Evolutionary conservation across 352 stramenopile species (phyloP).

Genomic region (Phytopythium aichiense): DNA sequence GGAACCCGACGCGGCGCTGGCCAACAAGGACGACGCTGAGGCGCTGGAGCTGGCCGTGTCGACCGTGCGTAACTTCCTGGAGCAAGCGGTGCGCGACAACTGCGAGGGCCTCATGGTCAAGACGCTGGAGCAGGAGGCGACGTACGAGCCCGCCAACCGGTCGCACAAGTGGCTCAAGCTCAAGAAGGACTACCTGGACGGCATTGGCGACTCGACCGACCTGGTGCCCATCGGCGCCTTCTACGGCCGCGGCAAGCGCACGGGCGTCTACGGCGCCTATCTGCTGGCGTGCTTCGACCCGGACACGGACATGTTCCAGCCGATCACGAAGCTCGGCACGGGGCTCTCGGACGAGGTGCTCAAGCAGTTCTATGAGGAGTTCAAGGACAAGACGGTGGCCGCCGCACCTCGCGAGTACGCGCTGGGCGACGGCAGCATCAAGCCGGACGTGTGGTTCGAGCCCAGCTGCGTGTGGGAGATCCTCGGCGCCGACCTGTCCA

Average conservation of each 20-base stretch:
- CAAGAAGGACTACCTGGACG: slow-evolving; percentile 99
- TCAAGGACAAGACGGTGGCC: slow-evolving; percentile 79
- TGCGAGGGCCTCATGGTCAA: slow-evolving; percentile 99
- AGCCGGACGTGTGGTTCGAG: slow-evolving; percentile 96
- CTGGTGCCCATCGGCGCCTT: slow-evolving; percentile 99
- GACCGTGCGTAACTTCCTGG: slow-evolving; percentile 92
- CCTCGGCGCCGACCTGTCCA: slow-evolving; percentile 97
- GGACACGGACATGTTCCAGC: slow-evolving; percentile 97
- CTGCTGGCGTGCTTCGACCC: slow-evolving; percentile 98
- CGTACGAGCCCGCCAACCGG: slow-evolving; percentile 96
- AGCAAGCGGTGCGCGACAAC: slow-evolving; percentile 91
- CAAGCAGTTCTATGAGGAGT: slow-evolving; percentile 85
- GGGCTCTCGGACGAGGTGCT: slow-evolving; percentile 98
- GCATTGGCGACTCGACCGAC: slow-evolving; percentile 97
- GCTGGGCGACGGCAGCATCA: slow-evolving; percentile 78
- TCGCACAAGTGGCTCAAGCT: slow-evolving; percentile 99
- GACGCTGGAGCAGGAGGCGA: slow-evolving; percentile 95
- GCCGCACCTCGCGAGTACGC: slow-evolving; percentile 91
- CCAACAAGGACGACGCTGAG: slow-evolving; percentile 81
- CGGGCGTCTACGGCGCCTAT: slow-evolving; percentile 97
- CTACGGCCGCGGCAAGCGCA: slow-evolving; percentile 94
- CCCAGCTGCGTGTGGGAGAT: slow-evolving; percentile 98
- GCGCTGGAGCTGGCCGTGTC: slow-evolving; percentile 83
- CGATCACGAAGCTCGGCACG: slow-evolving; percentile 98
- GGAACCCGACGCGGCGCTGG: slow-evolving; percentile 70